Evolutionary conservation across 2,329 filamentous ascomycete species (phyloP).

Genomic region (Sarocladium kiliense): DNA sequence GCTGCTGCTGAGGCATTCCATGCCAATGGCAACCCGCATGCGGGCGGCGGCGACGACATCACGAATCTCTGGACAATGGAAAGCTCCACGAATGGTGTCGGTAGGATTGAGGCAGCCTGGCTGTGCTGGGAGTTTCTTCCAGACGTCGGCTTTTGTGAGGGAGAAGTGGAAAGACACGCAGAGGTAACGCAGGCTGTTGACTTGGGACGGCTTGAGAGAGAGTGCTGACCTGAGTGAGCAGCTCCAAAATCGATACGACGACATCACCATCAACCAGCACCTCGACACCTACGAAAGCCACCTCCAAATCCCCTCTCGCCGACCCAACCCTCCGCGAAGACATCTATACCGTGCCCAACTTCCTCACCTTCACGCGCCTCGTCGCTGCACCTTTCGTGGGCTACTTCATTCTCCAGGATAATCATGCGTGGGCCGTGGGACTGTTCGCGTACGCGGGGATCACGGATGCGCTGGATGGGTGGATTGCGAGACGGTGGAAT

Average conservation of each 20-base stretch:
- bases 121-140: background rate
- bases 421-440: constrained; percentile 71
- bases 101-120: background rate
- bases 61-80: background rate
- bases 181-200: background rate
- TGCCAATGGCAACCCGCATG: background rate
- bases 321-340: constrained; percentile 62
- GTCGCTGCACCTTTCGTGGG: constrained; percentile 78
- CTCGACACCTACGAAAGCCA: background rate
- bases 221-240: too few relatives aligned
- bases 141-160: background rate
- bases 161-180: background rate
- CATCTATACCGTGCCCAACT: constrained; percentile 94
- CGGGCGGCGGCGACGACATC: background rate
- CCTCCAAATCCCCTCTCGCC: background rate
- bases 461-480: constrained; percentile 90
- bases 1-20: constrained; percentile 1
- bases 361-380: constrained; percentile 83
- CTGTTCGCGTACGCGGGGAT: constrained; percentile 91
- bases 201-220: background rate
- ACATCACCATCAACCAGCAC: background rate
- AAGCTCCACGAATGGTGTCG: background rate
- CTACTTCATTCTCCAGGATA: constrained; percentile 80
- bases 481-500: constrained; percentile 83
- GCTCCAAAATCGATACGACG: background rate